Base-by-base conservation (phyloP, 352 stramenopile species). In the Globisporangium paddicum region DNA sequence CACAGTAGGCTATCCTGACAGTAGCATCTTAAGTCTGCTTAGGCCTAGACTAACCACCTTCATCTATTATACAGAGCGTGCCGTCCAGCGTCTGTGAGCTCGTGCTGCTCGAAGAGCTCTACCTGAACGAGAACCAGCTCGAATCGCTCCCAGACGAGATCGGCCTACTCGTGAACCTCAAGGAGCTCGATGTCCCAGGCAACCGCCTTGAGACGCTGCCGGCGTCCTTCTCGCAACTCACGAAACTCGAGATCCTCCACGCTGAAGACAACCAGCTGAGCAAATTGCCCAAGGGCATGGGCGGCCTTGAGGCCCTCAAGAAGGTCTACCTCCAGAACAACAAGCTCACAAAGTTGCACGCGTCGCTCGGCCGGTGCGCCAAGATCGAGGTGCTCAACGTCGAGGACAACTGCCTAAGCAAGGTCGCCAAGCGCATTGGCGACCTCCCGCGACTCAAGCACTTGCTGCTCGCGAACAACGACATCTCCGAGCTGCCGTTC, bases 321-420 rank as follows among this genome's bases (percentile, higher is more conserved):
- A 91, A 93, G 57, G 75, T 91, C 4, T 96, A 95, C 55, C 57
- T 96, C 48, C 86, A 95, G 46, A 78, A 93, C 70, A 96, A 96
- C 59, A 63, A 67, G 21, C 58, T 96, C 19, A 76, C 62, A 11
- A 96, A 96, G 52, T 67, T 96, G 13, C 85, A 93, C 53, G 58
- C 83, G 2, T 90, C 80, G 4, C 70, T 96, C 5, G 87, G 87
- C 8, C 76, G 86, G 9, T 95, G 85, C 55, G 49, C 52, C 34
- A 79, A 87, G 62, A 67, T 96, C 6, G 87, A 96, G 28, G 64
- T 95, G 14, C 74, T 96, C 57, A 96, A 95, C 55, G 69, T 86
- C 2, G 87, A 95, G 58, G 72, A 95, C 60, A 96, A 96, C 46
- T 60, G 55, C n/a, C 70, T 96, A 28, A 72, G 51, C 5, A 93